phyloP scores from a whole-genome alignment of 2,329 filamentous ascomycete genomes.

The Rasamsonia emersonii region DNA sequence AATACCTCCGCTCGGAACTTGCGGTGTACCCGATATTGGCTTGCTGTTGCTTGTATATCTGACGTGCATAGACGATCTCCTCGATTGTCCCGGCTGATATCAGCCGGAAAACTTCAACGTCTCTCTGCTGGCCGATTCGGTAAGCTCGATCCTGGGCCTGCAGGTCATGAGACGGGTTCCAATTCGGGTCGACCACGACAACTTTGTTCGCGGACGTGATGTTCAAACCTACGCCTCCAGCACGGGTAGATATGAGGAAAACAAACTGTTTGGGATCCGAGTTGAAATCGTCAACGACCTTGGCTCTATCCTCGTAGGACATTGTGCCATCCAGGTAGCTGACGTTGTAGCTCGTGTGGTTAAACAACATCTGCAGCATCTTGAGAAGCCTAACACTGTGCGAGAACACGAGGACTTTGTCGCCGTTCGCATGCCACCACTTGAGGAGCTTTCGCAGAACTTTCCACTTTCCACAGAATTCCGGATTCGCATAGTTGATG shows the following conservation, averaged over 20 bases:
- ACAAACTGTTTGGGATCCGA: conserved; percentile 79
- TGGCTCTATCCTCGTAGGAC: conserved; percentile 72
- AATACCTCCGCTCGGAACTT: conserved; percentile 85
- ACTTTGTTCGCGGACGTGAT: conserved; percentile 98
- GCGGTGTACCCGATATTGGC: conserved; percentile 96
- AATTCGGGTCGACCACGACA: conserved; percentile 92
- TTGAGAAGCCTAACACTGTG: conserved; percentile 79
- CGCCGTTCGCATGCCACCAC: conserved; percentile 82
- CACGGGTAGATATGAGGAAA: conserved; percentile 89
- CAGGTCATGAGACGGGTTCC: conserved; percentile 91
- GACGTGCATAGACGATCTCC: conserved; percentile 91
- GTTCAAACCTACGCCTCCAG: conserved; percentile 88
- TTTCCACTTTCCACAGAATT: conserved; percentile 97
- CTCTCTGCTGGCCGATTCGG: conserved; percentile 82
- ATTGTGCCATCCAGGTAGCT: conserved; percentile 85
- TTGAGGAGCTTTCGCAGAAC: conserved; percentile 76
- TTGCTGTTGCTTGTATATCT: conserved; percentile 98
- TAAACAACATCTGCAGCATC: conserved; percentile 78
- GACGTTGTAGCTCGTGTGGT: conserved; percentile 80
- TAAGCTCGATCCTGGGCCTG: conserved; percentile 96
- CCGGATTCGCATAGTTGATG: conserved; percentile 69
- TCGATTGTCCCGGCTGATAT: conserved; percentile 89
- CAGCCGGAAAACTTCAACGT: conserved; percentile 91
- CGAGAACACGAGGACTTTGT: conserved; percentile 93
- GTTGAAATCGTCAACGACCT: conserved; percentile 84